Evolutionary conservation across 257 asterid species (phyloP).

Genomic region (Anisodus acutangulus): DNA sequence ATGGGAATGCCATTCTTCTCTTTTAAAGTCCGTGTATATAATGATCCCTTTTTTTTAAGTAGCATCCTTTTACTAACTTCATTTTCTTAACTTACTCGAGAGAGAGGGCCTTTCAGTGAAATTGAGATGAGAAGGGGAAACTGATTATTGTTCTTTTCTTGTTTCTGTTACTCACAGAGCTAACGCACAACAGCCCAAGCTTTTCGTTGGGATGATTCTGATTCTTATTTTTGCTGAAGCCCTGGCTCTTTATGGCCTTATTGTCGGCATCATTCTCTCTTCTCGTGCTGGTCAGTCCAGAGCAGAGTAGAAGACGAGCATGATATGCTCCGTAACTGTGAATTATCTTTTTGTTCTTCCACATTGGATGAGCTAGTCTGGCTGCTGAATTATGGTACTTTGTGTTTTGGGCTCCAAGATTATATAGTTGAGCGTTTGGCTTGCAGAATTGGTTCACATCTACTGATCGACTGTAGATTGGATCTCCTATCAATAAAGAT

Average conservation of each 20-base stretch:
- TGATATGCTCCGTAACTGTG: constrained; percentile 11
- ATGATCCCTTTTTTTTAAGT: not conserved
- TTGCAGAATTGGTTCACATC: constrained; percentile 30
- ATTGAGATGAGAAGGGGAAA: not conserved
- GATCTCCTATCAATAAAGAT: constrained; percentile 45
- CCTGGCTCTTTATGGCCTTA: constrained; percentile 64
- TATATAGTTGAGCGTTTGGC: constrained; percentile 35
- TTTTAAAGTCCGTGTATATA: not conserved
- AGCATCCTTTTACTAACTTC: not conserved
- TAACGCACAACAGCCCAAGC: constrained; percentile 64
- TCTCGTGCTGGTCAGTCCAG: constrained; percentile 73
- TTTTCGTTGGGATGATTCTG: constrained; percentile 65
- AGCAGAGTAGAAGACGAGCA: constrained; percentile 51
- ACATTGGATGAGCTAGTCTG: constrained; percentile 38
- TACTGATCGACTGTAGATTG: constrained; percentile 43
- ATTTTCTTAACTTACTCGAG: not conserved
- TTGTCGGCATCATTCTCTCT: constrained; percentile 67
- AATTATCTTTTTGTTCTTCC: constrained; percentile 34
- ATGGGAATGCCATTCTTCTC: not conserved
- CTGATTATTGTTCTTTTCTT: not conserved
- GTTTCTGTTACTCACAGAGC: constrained; percentile 47
- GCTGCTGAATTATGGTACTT: constrained; percentile 31
- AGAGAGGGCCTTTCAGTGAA: not conserved
- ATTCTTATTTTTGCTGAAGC: constrained; percentile 64
- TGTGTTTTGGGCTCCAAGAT: constrained; percentile 34